Conservation (phyloP, 345 rosid species). For the Psidium friedrichsthalianum region DNA sequence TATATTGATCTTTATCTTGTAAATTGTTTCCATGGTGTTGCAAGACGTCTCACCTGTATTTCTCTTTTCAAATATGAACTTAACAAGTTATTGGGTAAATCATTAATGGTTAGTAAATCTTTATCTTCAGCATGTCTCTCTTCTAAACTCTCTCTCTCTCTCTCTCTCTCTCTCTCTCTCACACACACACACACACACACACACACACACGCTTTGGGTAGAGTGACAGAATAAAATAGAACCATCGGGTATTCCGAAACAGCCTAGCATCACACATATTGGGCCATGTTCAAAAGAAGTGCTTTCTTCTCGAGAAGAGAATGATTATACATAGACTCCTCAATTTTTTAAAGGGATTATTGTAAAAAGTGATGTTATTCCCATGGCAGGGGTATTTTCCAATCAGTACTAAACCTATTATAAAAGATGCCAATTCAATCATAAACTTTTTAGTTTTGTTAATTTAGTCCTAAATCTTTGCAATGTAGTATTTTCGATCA, state of each 20-base stretch:
- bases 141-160: background rate
- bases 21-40: background rate
- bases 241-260: background rate
- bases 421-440: too few species aligned
- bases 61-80: too few species aligned
- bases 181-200: too few species aligned
- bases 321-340: background rate
- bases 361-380: background rate
- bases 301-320: background rate
- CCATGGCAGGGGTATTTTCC: background rate
- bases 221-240: background rate
- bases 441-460: too few species aligned
- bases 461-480: too few species aligned
- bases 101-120: too few species aligned
- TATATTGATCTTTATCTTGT: background rate
- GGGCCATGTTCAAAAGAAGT: too few species aligned
- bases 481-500: too few species aligned
- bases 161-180: background rate
- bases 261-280: background rate
- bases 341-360: background rate
- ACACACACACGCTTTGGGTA: background rate
- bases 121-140: background rate
- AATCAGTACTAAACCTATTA: too few species aligned
- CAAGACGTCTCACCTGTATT: too few species aligned
- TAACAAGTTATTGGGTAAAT: too few species aligned